Conservation (phyloP, 371 early-diverging fungal species). For the Rhizopus arrhizus region DNA sequence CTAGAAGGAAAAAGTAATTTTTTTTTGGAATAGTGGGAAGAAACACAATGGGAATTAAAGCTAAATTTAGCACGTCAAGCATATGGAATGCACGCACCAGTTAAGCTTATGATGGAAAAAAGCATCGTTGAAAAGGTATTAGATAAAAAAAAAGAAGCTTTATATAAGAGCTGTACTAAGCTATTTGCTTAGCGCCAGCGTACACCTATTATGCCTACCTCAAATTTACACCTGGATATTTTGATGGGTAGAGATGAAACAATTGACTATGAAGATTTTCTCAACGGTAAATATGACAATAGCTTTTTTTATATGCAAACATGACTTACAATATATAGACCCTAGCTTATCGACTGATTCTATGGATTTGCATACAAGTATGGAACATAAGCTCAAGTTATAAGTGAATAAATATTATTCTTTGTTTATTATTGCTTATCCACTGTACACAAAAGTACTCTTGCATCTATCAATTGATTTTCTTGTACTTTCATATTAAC, state of each 20-base stretch:
- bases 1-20: not conserved
- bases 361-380: conserved; percentile 65
- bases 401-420: conserved; percentile 6
- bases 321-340: conserved; percentile 35
- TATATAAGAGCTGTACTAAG: not conserved
- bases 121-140: conserved; percentile 70
- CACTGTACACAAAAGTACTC: conserved; percentile 63
- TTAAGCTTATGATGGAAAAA: conserved; percentile 90
- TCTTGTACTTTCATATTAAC: conserved; percentile 66
- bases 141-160: not conserved
- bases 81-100: conserved; percentile 88
- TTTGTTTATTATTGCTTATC: conserved; percentile 35
- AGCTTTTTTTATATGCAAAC: not conserved
- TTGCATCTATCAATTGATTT: conserved; percentile 70
- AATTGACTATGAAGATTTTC: conserved; percentile 89
- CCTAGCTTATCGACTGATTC: conserved; percentile 64
- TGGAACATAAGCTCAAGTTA: conserved; percentile 64
- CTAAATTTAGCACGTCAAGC: conserved; percentile 76
- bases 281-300: conserved; percentile 61
- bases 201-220: conserved; percentile 68
- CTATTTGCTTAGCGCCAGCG: conserved; percentile 45
- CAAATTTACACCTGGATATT: conserved; percentile 84
- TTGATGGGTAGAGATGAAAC: conserved; percentile 84
- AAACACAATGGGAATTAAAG: conserved; percentile 80
- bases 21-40: conserved; percentile 68